Conservation (phyloP, 1,139 yeast species). For the Sporopachydermia cereana region DNA sequence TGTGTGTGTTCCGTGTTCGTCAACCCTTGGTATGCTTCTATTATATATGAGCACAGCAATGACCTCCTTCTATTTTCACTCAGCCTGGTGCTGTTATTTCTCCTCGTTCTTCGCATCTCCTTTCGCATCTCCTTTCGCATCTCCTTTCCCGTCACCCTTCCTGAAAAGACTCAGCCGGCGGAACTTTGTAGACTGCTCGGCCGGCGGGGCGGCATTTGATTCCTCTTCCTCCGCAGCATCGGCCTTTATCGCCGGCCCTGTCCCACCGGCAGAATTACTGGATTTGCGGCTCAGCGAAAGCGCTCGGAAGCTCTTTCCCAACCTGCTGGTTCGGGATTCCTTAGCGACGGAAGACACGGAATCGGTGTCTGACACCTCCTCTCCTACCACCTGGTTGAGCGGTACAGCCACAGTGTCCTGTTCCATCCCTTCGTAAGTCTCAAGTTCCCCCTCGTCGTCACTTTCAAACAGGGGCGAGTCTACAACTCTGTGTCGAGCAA, state of each 20-base stretch:
- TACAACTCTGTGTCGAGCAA: neutral
- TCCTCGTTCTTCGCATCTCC: no score
- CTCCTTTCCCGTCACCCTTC: neutral
- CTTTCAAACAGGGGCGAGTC: neutral
- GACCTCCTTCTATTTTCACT: no score
- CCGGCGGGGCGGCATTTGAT: neutral
- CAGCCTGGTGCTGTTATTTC: no score
- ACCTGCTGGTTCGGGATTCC: neutral
- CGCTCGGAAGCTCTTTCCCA: constrained; percentile 1
- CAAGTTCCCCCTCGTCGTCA: constrained; percentile 1
- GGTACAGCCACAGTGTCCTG: neutral
- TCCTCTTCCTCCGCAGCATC: neutral
- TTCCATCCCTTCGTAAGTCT: neutral
- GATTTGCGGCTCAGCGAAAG: neutral
- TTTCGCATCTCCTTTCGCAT: no score
- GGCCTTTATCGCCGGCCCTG: no score
- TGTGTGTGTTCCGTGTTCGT: no score
- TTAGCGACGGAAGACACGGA: neutral
- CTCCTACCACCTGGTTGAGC: neutral
- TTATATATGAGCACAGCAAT: no score
- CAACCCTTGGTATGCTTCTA: no score
- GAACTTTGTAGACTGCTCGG: neutral
- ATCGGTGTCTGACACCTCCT: neutral
- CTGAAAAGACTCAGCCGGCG: neutral
- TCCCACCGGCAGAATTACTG: neutral